Evolutionary conservation across 345 rosid species (phyloP).

Genomic region (Boechera stricta): DNA sequence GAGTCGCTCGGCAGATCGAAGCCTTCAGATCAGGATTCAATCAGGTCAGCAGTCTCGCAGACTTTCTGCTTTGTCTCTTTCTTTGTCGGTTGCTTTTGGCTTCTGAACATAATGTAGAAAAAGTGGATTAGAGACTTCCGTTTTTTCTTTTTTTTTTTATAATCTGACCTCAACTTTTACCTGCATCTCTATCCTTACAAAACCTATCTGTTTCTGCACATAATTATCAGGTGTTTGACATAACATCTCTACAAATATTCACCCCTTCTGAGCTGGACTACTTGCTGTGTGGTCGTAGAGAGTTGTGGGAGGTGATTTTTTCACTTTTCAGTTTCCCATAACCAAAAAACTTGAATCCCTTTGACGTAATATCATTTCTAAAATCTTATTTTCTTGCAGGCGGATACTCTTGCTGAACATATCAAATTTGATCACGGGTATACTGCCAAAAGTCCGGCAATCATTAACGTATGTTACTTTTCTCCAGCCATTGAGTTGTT

Average conservation of each 20-base stretch:
- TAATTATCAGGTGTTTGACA: slow-evolving; percentile 81
- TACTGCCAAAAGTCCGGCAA: slow-evolving; percentile 94
- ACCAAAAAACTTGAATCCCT: background rate
- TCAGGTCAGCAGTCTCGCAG: slow-evolving; percentile 60
- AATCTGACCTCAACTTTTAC: slow-evolving; percentile 2
- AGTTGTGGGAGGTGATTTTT: slow-evolving; percentile 88
- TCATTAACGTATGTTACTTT: slow-evolving; percentile 63
- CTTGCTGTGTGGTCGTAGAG: slow-evolving; percentile 96
- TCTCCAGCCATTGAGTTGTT: background rate
- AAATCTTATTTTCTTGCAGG: slow-evolving; percentile 52
- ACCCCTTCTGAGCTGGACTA: slow-evolving; percentile 87
- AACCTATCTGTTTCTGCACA: background rate
- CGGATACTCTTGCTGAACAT: slow-evolving; percentile 87
- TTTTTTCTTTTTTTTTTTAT: background rate
- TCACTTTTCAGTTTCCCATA: slow-evolving; percentile 1
- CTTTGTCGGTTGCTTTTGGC: slow-evolving; percentile 11
- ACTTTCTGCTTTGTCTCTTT: slow-evolving; percentile 5
- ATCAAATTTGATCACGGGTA: slow-evolving; percentile 98
- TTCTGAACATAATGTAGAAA: slow-evolving; percentile 2
- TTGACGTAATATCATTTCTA: background rate
- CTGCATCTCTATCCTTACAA: background rate
- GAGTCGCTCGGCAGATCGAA: slow-evolving; percentile 80
- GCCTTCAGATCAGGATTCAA: slow-evolving; percentile 96
- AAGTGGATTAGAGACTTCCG: background rate
- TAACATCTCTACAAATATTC: slow-evolving; percentile 90